Evolutionary conservation across 805 yeast genomes (phyloP), one percentile per base, ranked within the genome.

Genomic region (Sugiyamaella chiloensis): DNA sequence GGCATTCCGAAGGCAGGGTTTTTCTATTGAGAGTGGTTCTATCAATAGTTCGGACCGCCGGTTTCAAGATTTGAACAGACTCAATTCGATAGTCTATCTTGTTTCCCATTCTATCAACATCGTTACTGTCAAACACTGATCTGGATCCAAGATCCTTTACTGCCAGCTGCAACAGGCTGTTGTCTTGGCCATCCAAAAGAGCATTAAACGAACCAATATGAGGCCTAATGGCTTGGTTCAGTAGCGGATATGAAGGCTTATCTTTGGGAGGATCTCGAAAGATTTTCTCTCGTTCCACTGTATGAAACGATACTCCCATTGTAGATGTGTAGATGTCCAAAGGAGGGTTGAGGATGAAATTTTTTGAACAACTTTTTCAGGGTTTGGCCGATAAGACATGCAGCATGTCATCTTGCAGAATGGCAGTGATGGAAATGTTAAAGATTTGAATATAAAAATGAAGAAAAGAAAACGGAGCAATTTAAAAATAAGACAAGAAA

Each of bases 181-280:
- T 81, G 14, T 44, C 52, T 20, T 86, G 80, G 37, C 96, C 96
- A 50, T 87, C 95, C 20, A 96, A 86, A 48, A 93, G 73, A 4
- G 97, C 97, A 73, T 93, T 85, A 75, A 93, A 93, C 1, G 98
- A 91, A 6, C 96, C 97, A 47, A 93, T 79, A 65, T 93, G 99
- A 4, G 99, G 99, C 48, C 81, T 80, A 34, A 93, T 93, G 12
- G 99, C 98, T 53, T 88, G 96, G 50, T 78, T 78, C 30, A 93
- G 75, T 34, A 89, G 69, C 12, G 96, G 96, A 60, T 71, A 91
- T 5, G 87, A 87, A 24, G 87, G 75, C 64, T 85, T 78, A 61
- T 87, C 96, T 68, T 80, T 83, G 44, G 97, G 95, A 40, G 99
- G 99, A 63, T 87, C 81, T 58, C 78, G 77, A 71, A 88, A 93